These are phyloP conservation scores for Aristolochia californica DNA, from an alignment of 164 flowering plant species.

Conservation along the genomic window DNA sequence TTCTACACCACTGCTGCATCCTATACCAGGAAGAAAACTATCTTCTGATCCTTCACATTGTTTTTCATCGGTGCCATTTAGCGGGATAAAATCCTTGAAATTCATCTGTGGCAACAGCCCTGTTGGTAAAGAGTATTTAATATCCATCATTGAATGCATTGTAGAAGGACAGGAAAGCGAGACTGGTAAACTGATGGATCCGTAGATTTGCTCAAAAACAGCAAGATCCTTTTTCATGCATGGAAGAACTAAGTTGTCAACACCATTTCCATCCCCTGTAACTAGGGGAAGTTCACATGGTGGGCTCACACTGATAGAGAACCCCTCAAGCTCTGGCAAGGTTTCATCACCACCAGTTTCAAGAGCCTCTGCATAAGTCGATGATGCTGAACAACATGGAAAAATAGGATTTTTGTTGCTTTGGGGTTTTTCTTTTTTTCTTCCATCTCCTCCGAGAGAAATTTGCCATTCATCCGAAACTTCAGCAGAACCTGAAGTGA, in stretches of 20 bases:
- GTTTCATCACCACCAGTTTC: slow-evolving; percentile 24
- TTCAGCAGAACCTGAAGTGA: too few species aligned
- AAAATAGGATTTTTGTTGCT: slow-evolving; percentile 8
- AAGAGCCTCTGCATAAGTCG: slow-evolving; percentile 14
- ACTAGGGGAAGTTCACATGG: slow-evolving; percentile 14
- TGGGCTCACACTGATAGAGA: slow-evolving; percentile 23
- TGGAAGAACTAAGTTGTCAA: slow-evolving; percentile 28
- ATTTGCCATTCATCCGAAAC: too few species aligned
- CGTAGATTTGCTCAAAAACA: slow-evolving; percentile 43
- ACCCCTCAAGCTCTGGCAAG: slow-evolving; percentile 57
- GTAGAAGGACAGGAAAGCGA: slow-evolving; percentile 36
- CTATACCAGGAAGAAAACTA: not conserved
- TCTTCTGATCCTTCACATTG: slow-evolving; percentile 10
- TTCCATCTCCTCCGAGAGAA: too few species aligned
- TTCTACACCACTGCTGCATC: slow-evolving; percentile 14
- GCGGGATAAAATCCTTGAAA: slow-evolving; percentile 8
- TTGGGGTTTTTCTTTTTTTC: slow-evolving; percentile 4
- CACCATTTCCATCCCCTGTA: slow-evolving; percentile 13
- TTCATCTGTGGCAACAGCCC: slow-evolving; percentile 46
- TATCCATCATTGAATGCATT: slow-evolving; percentile 21
- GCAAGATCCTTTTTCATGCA: slow-evolving; percentile 26
- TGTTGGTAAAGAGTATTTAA: slow-evolving; percentile 50
- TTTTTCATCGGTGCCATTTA: slow-evolving; percentile 15
- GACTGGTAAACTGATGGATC: slow-evolving; percentile 38
- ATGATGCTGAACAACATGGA: slow-evolving; percentile 16